Base-by-base conservation (phyloP, 2,329 filamentous ascomycete genomes). In the Aspergillus quadrilineatus region DNA sequence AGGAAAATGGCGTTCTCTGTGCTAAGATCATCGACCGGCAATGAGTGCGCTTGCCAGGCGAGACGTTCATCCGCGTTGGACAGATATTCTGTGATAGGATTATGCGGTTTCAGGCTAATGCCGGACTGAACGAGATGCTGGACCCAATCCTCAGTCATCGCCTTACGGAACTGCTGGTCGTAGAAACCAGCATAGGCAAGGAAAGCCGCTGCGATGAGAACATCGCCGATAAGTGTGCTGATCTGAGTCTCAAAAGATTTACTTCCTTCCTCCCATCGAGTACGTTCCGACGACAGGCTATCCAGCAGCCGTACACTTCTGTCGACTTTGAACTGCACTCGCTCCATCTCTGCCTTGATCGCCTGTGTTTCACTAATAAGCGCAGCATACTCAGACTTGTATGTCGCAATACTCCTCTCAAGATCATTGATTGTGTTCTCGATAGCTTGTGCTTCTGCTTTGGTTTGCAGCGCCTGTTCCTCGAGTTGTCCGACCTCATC, bases 161-260 rank as follows among this genome's bases (percentile, higher is more conserved):
- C 87, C 77, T 97, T 97, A 70, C 94, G 88, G 85, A 97, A 97
- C 59, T 94, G 94, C 71, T 99, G 95, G 71, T 99, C 94, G 71
- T 96, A 99, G 50, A 97, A 87, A 75, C 94, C 94, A 69, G 90
- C 91, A 75, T 99, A 99, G 12, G 95, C 94, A 61, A 99, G 82
- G 82, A 97, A 97, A 7, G 93, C 95, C 4, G 95, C 91, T n/a
- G 94, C 94, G 50, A 97, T 88, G 59, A 99, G 83, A 49, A 97
- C 93, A 70, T 99, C 94, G 60, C 94, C 94, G 37, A 99, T 90
- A 51, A 99, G 85, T 2, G 94, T 99, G 73, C 90, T 89, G 71
- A 99, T 97, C 72, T 99, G 94, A 2, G 92, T 96, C 74, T 97
- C 93, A 72, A 99, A 99, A 0, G 93, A 97, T 77, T 89, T 96